Percentiles rank a stretch among this genome's conserved stretches.
phyloP scores from a whole-genome alignment of 2,329 filamentous ascomycete genomes.

The Phialocephala sp. region DNA sequence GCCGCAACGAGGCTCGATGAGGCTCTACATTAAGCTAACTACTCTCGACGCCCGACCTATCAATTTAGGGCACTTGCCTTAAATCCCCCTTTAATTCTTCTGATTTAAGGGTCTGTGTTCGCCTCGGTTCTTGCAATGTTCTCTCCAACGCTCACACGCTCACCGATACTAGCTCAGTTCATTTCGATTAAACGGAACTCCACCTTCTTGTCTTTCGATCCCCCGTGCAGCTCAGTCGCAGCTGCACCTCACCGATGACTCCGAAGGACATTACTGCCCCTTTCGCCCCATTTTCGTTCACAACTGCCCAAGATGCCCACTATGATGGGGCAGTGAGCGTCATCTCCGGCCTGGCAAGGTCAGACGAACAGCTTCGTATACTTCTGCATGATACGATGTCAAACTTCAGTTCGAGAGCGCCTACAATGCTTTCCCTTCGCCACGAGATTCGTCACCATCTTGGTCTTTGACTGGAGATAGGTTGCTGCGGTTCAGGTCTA shows the following conservation, averaged over 20 bases:
- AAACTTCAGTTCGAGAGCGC: background rate
- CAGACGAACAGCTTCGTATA: background rate
- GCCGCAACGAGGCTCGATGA: background rate
- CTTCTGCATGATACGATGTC: background rate
- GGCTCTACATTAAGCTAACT: background rate
- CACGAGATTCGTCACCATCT: background rate
- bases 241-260: background rate
- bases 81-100: background rate
- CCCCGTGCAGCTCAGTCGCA: background rate
- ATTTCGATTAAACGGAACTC: background rate
- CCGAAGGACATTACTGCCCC: background rate
- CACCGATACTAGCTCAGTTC: background rate
- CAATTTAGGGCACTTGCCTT: background rate
- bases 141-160: no score
- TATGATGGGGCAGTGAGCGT: background rate
- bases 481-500: background rate
- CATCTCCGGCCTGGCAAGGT: background rate
- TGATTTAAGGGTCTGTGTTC: background rate
- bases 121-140: background rate
- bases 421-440: background rate
- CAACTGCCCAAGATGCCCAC: background rate
- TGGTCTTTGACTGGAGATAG: background rate
- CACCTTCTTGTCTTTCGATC: background rate
- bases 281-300: background rate
- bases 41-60: background rate